These are phyloP conservation scores for Nakataea oryzae DNA, from an alignment of 2,329 filamentous ascomycete genomes.

Conservation along the genomic window DNA sequence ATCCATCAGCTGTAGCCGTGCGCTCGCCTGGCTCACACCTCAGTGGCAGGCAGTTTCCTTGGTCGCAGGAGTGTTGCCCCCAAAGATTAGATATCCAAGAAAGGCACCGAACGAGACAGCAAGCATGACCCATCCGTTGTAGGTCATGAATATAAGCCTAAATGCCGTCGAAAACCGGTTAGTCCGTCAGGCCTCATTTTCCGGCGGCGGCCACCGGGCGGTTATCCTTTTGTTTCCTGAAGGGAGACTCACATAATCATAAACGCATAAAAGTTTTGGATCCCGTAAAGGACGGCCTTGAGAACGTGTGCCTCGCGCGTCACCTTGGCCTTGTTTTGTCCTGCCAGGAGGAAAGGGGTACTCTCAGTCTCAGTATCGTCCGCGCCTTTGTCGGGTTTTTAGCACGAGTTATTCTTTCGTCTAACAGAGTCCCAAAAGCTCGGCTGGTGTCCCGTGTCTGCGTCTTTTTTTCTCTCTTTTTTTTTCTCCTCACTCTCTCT, in stretches of 20 bases:
- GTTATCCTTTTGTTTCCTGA: not conserved
- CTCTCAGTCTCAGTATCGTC: constrained; percentile 46
- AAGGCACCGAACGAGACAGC: constrained; percentile 83
- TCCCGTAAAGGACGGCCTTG: constrained; percentile 75
- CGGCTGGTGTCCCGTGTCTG: not conserved
- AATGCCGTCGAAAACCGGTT: not conserved
- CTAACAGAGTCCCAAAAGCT: not conserved
- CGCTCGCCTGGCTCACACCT: constrained; percentile 10
- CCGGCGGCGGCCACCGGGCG: no score
- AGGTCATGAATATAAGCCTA: constrained; percentile 99
- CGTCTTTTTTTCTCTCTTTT: not conserved
- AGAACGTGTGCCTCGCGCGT: constrained; percentile 63
- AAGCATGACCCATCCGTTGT: constrained; percentile 97
- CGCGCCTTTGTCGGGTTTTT: constrained; percentile 11
- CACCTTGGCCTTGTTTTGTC: constrained; percentile 53
- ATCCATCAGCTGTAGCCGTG: not conserved
- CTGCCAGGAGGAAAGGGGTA: constrained; percentile 58
- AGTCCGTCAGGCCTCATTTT: not conserved
- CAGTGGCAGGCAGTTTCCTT: constrained; percentile 91
- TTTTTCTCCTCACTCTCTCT: not conserved
- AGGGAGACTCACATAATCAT: constrained; percentile 83
- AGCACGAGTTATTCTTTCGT: constrained; percentile 4
- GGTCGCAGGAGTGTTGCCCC: constrained; percentile 55
- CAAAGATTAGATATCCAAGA: constrained; percentile 77
- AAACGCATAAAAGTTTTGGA: constrained; percentile 97